Evolutionary conservation across 805 yeast genomes (phyloP), one percentile per base, ranked within the genome.

Genomic region (Candida orba): DNA sequence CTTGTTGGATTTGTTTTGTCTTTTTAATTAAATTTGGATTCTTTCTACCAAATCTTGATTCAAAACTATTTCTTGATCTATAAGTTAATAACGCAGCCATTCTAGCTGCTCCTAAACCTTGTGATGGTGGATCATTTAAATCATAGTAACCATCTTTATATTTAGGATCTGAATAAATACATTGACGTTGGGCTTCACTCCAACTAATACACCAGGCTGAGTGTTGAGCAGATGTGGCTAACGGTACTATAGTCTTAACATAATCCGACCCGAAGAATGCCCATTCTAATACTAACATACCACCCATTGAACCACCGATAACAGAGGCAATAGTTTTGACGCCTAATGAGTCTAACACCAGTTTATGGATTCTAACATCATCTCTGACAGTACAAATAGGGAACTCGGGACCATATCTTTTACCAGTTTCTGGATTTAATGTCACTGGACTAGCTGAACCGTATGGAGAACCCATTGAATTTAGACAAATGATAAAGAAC

Each of bases 161-260:
- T 58, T 84, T 84, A 9, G 98, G 98, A 61, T 93, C 99, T 12
- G 95, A 83, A 64, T 90, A 93, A 25, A 93, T 88, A 50, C 95
- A 81, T 62, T 93, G 99, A 54, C 99, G 76, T 65, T 93, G 99
- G 2, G 99, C 95, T 60, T 93, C 99, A 43, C 95, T 91, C 99
- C 99, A 93, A 4, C 96, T 86, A 34, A 93, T 93, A 52, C 98
- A 93, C 99, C 99, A 93, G 0, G 99, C 99, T 3, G 95, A 84
- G 36, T 90, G 95, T 57, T 95, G 73, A 0, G 98, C 96, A 23
- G 95, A 80, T 0, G 98, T 91, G 2, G 99, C 99, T 42, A 91
- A 66, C 0, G 96, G 91, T 13, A 91, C 81, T 20, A 85, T 69
- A 35, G 75, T 69, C 46, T 74, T 73, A 30, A 93, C 95, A 58